Conservation (phyloP, 2,329 filamentous ascomycete species). For the Lasiodiplodia hormozganensis region DNA sequence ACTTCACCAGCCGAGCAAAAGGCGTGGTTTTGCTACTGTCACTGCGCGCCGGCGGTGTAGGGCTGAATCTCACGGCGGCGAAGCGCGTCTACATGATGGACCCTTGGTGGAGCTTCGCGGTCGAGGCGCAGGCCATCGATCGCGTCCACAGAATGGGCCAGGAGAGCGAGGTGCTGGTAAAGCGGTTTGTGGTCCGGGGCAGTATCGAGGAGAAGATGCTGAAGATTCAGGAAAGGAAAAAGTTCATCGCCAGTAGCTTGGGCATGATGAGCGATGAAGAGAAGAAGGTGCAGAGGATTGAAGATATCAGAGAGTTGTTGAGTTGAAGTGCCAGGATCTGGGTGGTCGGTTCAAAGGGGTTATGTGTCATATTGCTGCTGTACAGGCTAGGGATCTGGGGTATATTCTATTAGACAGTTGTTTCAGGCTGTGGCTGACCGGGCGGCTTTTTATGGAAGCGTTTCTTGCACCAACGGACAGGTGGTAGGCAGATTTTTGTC, state of each 20-base stretch:
- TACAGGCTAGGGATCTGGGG: background rate
- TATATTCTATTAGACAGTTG: background rate
- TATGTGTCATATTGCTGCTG: background rate
- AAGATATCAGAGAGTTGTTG: slow-evolving; percentile 91
- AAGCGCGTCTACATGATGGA: slow-evolving; percentile 98
- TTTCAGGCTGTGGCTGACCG: background rate
- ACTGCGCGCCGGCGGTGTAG: slow-evolving; percentile 89
- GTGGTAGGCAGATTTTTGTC: background rate
- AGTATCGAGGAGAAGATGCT: slow-evolving; percentile 97
- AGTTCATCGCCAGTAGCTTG: slow-evolving; percentile 92
- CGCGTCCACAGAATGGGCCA: slow-evolving; percentile 98
- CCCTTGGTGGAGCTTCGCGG: slow-evolving; percentile 98
- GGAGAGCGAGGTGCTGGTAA: slow-evolving; percentile 81
- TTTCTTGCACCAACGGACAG: background rate
- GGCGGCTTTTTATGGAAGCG: background rate
- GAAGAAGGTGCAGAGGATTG: slow-evolving; percentile 86
- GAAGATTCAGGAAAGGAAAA: slow-evolving; percentile 91
- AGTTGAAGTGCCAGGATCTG: slow-evolving; percentile 52
- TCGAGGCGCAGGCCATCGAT: slow-evolving; percentile 97
- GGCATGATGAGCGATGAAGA: slow-evolving; percentile 96
- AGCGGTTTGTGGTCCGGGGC: slow-evolving; percentile 84
- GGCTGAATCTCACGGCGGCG: slow-evolving; percentile 88
- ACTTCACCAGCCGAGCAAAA: slow-evolving; percentile 65
- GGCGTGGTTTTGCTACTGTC: slow-evolving; percentile 83
- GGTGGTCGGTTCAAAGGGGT: background rate